Conservation (phyloP, 1,139 yeast genomes). For the Pneumocystis jirovecii region DNA sequence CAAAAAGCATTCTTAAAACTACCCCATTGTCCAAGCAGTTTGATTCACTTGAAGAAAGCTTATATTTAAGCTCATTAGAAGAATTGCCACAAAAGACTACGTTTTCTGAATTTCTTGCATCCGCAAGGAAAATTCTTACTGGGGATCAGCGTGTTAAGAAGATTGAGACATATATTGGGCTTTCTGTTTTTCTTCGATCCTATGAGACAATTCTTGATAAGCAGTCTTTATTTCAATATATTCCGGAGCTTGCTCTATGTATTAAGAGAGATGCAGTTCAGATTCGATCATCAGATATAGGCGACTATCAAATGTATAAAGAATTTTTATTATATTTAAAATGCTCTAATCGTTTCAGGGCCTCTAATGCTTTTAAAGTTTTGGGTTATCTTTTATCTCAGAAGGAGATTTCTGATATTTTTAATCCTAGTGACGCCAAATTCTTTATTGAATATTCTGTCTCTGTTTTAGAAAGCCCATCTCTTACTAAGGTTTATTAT, state of each 20-base stretch:
- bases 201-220: constrained; percentile 6
- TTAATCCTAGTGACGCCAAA: constrained; percentile 10
- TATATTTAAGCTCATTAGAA: not conserved
- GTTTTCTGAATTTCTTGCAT: constrained; percentile 1
- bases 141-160: constrained; percentile 5
- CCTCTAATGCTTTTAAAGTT: constrained; percentile 13
- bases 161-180: constrained; percentile 7
- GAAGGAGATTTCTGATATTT: constrained; percentile 7
- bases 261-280: constrained; percentile 12
- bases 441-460: constrained; percentile 12
- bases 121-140: constrained; percentile 1
- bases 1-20: constrained; percentile 4
- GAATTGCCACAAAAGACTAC: not conserved
- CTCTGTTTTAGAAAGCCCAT: constrained; percentile 9
- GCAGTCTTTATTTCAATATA: constrained; percentile 3
- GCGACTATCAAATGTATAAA: not conserved
- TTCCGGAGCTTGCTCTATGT: constrained; percentile 8
- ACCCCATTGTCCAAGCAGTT: constrained; percentile 3
- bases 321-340: not conserved
- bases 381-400: constrained; percentile 12
- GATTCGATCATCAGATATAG: not conserved
- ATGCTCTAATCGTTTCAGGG: constrained; percentile 7
- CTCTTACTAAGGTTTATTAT: constrained; percentile 10
- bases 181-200: constrained; percentile 4
- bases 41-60: not conserved